These are phyloP conservation scores for Trypanosoma mega DNA, from an alignment of 208 protist genomes.

Conservation along the genomic window DNA sequence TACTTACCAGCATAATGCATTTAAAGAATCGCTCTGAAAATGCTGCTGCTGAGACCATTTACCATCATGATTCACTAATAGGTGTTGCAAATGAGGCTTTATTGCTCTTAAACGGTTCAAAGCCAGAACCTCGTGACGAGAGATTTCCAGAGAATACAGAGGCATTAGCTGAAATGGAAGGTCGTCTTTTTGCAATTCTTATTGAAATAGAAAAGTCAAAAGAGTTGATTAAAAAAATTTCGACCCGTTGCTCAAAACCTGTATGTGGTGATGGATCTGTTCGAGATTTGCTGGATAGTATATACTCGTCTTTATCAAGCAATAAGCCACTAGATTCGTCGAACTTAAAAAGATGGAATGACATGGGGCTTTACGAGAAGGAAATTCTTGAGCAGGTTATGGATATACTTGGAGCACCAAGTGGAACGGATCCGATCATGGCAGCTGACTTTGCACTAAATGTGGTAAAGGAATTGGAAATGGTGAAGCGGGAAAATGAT, in stretches of 20 bases:
- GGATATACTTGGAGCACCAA: slow-evolving; percentile 45
- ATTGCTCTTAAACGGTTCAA: slow-evolving; percentile 26
- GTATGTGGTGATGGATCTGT: slow-evolving; percentile 12
- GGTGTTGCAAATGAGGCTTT: slow-evolving; percentile 25
- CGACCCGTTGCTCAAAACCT: slow-evolving; percentile 2
- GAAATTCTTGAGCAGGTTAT: slow-evolving; percentile 34
- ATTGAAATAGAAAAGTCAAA: slow-evolving; percentile 47
- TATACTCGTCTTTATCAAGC: background rate
- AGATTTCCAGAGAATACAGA: slow-evolving; percentile 1
- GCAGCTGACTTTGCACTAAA: slow-evolving; percentile 36
- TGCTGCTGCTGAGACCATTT: slow-evolving; percentile 3
- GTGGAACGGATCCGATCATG: slow-evolving; percentile 1
- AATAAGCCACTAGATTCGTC: background rate
- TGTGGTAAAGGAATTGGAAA: slow-evolving; percentile 56
- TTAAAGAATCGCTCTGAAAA: slow-evolving; percentile 21
- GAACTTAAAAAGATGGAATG: background rate
- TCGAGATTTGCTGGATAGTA: slow-evolving; percentile 16
- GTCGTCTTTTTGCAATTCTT: slow-evolving; percentile 28
- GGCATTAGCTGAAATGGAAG: slow-evolving; percentile 13
- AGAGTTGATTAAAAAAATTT: slow-evolving; percentile 17
- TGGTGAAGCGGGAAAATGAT: slow-evolving; percentile 36
- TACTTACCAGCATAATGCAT: slow-evolving; percentile 25
- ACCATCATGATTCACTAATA: slow-evolving; percentile 8
- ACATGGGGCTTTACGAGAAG: slow-evolving; percentile 14
- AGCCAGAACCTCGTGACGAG: slow-evolving; percentile 10